Percentiles rank a stretch among this genome's conserved stretches.
These are phyloP conservation scores for Hypoxylon subgilvum DNA, from an alignment of 495 filamentous ascomycete species.

Conservation along the genomic window DNA sequence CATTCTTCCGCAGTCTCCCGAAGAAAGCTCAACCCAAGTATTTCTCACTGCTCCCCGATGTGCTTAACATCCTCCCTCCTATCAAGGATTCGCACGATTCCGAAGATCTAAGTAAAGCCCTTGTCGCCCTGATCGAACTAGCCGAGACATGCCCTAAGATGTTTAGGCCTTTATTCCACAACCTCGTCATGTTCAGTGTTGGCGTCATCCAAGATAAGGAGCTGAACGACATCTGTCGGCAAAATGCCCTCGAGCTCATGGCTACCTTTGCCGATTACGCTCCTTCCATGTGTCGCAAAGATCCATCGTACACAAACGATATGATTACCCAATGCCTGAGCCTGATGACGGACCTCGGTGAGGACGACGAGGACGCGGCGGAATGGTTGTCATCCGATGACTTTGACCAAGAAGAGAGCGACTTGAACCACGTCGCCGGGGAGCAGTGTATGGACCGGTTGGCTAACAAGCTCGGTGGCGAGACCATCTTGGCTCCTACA, in stretches of 20 bases:
- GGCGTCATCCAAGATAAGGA: slow-evolving; percentile 96
- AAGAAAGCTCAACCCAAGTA: slow-evolving; percentile 89
- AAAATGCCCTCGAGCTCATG: slow-evolving; percentile 96
- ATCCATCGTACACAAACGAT: slow-evolving; percentile 83
- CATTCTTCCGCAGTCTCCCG: slow-evolving; percentile 87
- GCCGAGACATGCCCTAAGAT: slow-evolving; percentile 91
- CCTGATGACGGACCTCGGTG: slow-evolving; percentile 97
- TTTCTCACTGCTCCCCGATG: slow-evolving; percentile 80
- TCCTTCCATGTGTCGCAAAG: slow-evolving; percentile 91
- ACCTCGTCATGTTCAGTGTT: slow-evolving; percentile 88
- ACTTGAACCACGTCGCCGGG: slow-evolving; percentile 95
- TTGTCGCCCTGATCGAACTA: slow-evolving; percentile 89
- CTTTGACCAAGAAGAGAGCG: slow-evolving; percentile 94
- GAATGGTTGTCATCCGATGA: slow-evolving; percentile 96
- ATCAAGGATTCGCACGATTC: slow-evolving; percentile 89
- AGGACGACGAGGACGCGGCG: slow-evolving; percentile 90
- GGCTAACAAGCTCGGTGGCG: slow-evolving; percentile 94
- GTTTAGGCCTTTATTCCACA: slow-evolving; percentile 92
- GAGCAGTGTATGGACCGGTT: slow-evolving; percentile 99
- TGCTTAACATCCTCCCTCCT: slow-evolving; percentile 90
- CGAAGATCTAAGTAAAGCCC: slow-evolving; percentile 84
- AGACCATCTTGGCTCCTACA: slow-evolving; percentile 85
- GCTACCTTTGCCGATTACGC: slow-evolving; percentile 97
- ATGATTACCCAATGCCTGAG: slow-evolving; percentile 99
- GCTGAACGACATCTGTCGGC: slow-evolving; percentile 82